Evolutionary conservation across 2,329 filamentous ascomycete species (phyloP), one percentile per base, ranked within the genome.

Genomic region (Cladophialophora chaetospira): DNA sequence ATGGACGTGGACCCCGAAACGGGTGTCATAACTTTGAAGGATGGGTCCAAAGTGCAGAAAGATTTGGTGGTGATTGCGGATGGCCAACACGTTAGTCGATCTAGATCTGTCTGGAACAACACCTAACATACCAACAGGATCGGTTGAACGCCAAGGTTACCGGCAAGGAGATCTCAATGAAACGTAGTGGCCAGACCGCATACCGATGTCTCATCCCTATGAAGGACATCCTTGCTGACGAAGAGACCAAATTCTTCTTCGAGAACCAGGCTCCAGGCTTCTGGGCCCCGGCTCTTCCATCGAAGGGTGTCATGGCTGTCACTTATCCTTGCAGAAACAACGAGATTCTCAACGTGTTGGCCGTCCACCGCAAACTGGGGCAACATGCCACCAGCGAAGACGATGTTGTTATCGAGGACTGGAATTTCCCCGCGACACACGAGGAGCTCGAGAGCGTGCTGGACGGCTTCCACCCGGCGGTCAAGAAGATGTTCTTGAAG

Each of bases 61-160:
- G 73, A 77, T 60, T 62, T 76, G 15, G 68, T 77, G n/a, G 61
- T 77, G 15, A 70, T 72, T 21, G 65, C 68, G 15, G 62, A 73
- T 59, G 70, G 71, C 5, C 64, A 63, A 21, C 66, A 65, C 17
- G 53, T 69, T 23, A 63, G 60, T 62, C 11, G 13, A 10, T 15
- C 21, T 68, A 72, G 55, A 19, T 23, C 33, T 21, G 23, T 17
- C 11, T 8, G 19, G 17, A n/a, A 40, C 17, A 15, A 57, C 59
- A 57, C 31, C 55, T 58, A 28, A 55, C 29, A 11, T 48, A 28
- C 36, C 13, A 5, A 21, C 26, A 62, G 60, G 63, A 65, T 35
- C 62, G 59, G 8, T 29, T 65, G 11, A 65, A 64, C 48, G 50
- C 55, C n/a, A 64, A 65, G 40, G 55, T 65, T 17, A 65, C 63